Conservation (phyloP, 148 eudicot species). For the Linanthus parryae region DNA sequence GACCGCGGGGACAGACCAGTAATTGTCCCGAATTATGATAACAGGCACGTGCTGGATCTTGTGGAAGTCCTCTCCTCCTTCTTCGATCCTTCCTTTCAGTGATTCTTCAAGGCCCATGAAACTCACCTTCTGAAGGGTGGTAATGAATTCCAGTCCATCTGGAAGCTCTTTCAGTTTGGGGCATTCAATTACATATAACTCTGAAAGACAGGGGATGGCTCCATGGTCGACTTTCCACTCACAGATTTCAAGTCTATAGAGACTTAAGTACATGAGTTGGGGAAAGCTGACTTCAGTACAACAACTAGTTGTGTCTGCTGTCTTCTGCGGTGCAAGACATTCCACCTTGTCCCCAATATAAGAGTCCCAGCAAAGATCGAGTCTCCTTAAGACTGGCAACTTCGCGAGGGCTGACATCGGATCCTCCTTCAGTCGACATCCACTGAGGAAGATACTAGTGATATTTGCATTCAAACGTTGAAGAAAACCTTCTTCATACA, state of each 20-base stretch:
- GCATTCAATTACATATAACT: background rate
- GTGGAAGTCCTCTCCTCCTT: conserved; percentile 13
- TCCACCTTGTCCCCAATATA: background rate
- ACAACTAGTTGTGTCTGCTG: no score
- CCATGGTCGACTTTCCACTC: background rate
- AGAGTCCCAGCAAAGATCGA: background rate
- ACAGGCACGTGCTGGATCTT: conserved; percentile 12
- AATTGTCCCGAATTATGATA: no score
- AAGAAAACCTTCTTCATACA: background rate
- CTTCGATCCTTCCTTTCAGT: conserved; percentile 8
- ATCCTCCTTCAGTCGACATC: background rate
- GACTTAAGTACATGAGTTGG: background rate
- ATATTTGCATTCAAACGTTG: background rate
- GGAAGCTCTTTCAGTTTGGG: conserved; percentile 17
- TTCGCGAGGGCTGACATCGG: background rate
- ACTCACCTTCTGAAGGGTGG: background rate
- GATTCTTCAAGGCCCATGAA: background rate
- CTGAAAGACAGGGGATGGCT: background rate
- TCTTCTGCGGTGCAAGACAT: no score
- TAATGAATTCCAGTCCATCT: conserved; percentile 11
- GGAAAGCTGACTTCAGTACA: background rate
- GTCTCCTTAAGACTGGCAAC: background rate
- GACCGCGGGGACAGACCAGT: no score
- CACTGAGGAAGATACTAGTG: background rate
- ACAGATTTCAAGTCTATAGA: background rate